These are phyloP conservation scores for Tubosaeta sp. DNA, from an alignment of 768 basidiomycete genomes.

Conservation along the genomic window DNA sequence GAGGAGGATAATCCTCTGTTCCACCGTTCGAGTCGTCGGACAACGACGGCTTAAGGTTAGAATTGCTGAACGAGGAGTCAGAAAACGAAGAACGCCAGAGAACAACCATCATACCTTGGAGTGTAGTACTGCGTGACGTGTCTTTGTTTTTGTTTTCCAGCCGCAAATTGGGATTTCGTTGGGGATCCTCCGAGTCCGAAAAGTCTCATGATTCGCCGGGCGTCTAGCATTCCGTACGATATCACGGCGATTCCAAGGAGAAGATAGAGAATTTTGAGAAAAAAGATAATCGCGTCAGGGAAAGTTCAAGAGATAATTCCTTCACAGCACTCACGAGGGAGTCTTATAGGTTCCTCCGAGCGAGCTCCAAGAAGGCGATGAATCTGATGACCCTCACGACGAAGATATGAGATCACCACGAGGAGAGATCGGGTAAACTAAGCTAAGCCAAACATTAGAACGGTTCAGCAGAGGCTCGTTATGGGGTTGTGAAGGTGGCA, in stretches of 20 bases:
- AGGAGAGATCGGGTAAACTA: conserved; percentile 7
- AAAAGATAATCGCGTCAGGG: conserved; percentile 11
- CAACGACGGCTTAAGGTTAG: conserved; percentile 13
- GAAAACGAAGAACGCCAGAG: neutral
- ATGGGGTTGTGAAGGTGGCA: conserved; percentile 4
- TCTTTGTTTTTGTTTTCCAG: conserved; percentile 17
- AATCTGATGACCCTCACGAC: conserved; percentile 6
- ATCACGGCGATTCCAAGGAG: conserved; percentile 18
- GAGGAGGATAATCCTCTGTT: conserved; percentile 27
- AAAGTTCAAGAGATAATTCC: conserved; percentile 10
- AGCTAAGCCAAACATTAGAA: neutral
- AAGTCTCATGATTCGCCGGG: conserved; percentile 31
- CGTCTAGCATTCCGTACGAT: conserved; percentile 29
- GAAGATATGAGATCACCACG: conserved; percentile 21
- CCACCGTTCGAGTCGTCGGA: conserved; percentile 5
- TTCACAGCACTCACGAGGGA: conserved; percentile 9
- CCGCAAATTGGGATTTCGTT: conserved; percentile 19
- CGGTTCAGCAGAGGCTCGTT: conserved; percentile 10
- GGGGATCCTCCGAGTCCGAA: conserved; percentile 29
- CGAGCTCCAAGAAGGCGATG: conserved; percentile 26
- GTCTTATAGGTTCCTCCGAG: conserved; percentile 14
- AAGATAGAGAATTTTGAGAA: conserved; percentile 26
- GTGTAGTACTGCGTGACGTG: conserved; percentile 23
- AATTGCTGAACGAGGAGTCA: conserved; percentile 7
- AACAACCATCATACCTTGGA: conserved; percentile 13